Evolutionary conservation across 2,329 filamentous ascomycete genomes (phyloP).

Genomic region (Talaromyces pinophilus): DNA sequence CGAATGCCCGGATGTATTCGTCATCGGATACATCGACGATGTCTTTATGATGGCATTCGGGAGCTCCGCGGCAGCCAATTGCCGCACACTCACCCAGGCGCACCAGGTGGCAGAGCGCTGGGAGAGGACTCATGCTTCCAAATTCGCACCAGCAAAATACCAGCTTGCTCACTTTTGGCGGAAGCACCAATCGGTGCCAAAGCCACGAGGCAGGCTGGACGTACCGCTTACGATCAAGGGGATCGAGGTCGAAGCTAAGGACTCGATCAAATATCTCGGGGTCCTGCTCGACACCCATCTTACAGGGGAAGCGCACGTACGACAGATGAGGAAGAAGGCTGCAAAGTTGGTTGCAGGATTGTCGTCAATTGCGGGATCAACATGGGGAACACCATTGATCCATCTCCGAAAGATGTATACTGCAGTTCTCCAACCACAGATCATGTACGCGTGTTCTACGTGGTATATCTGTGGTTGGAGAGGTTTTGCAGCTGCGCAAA

Average conservation of each 20-base stretch:
- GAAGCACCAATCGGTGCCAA: slow-evolving; percentile 15
- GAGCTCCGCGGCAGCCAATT: slow-evolving; percentile 23
- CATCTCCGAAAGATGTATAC: slow-evolving; percentile 26
- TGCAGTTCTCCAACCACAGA: slow-evolving; percentile 30
- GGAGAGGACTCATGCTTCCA: slow-evolving; percentile 23
- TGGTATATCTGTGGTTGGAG: slow-evolving; percentile 25
- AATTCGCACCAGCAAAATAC: slow-evolving; percentile 22
- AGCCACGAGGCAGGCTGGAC: not conserved
- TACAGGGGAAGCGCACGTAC: not conserved
- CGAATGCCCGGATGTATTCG: slow-evolving; percentile 4
- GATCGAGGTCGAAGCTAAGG: not conserved
- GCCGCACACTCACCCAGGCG: slow-evolving; percentile 28
- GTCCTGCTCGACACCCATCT: not conserved
- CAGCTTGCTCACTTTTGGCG: slow-evolving; percentile 20
- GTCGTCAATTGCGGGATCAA: not conserved
- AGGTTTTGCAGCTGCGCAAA: not conserved
- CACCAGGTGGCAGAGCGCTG: slow-evolving; percentile 27
- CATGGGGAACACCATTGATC: not conserved
- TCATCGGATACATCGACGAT: slow-evolving; percentile 22
- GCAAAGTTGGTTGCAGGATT: not conserved
- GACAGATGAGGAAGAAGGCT: slow-evolving; percentile 4
- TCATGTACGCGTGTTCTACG: slow-evolving; percentile 33
- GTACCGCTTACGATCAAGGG: not conserved
- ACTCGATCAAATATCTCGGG: not conserved
- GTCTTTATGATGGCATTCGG: slow-evolving; percentile 25